phyloP scores from a whole-genome alignment of 306 rosid genomes.

The Corylus heterophylla region DNA sequence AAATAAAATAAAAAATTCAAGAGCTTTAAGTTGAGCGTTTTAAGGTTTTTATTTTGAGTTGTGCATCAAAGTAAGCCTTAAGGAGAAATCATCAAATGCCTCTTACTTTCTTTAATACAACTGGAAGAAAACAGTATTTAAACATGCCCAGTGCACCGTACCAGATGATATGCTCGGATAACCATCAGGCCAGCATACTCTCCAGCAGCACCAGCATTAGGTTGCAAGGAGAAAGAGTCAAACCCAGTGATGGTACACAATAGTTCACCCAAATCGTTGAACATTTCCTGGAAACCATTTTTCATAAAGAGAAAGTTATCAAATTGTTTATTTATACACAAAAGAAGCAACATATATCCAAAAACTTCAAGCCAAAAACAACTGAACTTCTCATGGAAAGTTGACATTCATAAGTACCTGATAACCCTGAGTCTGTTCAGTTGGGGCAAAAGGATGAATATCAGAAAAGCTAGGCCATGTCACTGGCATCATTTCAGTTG shows the following conservation, averaged over 20 bases:
- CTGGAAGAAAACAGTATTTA: conserved; percentile 2
- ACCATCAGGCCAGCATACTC: conserved; percentile 99
- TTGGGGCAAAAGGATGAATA: conserved; percentile 95
- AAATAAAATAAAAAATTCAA: neutral
- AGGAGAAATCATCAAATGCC: neutral
- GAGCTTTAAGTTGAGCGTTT: neutral
- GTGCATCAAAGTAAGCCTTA: neutral
- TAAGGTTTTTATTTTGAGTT: neutral
- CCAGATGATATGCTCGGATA: conserved; percentile 95
- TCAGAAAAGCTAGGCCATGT: conserved; percentile 86
- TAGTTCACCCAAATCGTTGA: conserved; percentile 76
- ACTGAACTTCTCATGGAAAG: neutral
- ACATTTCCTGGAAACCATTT: conserved; percentile 80
- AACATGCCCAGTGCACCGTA: conserved; percentile 36
- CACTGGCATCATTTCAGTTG: conserved; percentile 99
- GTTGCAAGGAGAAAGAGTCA: conserved; percentile 98
- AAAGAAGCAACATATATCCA: conserved; percentile 25
- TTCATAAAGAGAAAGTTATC: conserved; percentile 7
- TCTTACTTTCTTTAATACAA: neutral
- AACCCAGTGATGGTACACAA: conserved; percentile 89
- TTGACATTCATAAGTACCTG: conserved; percentile 55
- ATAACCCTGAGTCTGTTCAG: conserved; percentile 86
- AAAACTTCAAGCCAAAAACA: conserved; percentile 21
- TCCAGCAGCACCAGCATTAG: conserved; percentile 99
- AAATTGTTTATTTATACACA: conserved; percentile 32